Percentiles rank a stretch among this genome's conserved stretches.
Evolutionary conservation across 164 flowering plant species (phyloP).

Genomic region (Houttuynia cordata): DNA sequence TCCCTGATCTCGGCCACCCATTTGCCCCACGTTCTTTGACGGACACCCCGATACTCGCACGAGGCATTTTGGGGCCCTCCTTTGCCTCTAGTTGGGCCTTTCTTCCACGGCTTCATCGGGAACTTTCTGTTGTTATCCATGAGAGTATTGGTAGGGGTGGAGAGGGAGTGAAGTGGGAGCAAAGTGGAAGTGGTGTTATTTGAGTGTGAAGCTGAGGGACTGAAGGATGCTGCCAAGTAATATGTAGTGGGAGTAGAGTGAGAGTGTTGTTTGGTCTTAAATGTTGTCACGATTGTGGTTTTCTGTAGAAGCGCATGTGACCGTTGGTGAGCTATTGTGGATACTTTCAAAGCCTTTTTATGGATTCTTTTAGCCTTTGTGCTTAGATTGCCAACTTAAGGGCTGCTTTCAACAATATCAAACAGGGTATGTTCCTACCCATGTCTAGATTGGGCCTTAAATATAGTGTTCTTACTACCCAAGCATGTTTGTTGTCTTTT

Average conservation of each 20-base stretch:
- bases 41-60: conserved; percentile 83
- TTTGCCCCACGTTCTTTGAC: conserved; percentile 98
- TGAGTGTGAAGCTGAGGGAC: conserved; percentile 1
- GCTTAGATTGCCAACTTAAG: neutral
- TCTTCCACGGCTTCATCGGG: conserved; percentile 82
- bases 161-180: conserved; percentile 8
- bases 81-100: conserved; percentile 93
- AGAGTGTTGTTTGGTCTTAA: conserved; percentile 34
- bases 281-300: conserved; percentile 63
- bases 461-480: neutral
- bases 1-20: conserved; percentile 99
- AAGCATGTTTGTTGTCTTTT: neutral
- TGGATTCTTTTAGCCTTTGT: neutral
- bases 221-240: conserved; percentile 27
- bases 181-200: neutral
- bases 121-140: conserved; percentile 58
- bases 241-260: conserved; percentile 38
- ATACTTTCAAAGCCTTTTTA: neutral
- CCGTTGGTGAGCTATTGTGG: conserved; percentile 35
- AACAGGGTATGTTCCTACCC: no score
- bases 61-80: conserved; percentile 93
- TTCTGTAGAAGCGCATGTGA: conserved; percentile 44
- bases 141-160: neutral
- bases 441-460: no score
- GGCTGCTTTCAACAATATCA: no score